Percentiles rank a stretch among this genome's conserved stretches.
phyloP scores from a whole-genome alignment of 805 yeast species.

The Torulaspora gathmanii region DNA sequence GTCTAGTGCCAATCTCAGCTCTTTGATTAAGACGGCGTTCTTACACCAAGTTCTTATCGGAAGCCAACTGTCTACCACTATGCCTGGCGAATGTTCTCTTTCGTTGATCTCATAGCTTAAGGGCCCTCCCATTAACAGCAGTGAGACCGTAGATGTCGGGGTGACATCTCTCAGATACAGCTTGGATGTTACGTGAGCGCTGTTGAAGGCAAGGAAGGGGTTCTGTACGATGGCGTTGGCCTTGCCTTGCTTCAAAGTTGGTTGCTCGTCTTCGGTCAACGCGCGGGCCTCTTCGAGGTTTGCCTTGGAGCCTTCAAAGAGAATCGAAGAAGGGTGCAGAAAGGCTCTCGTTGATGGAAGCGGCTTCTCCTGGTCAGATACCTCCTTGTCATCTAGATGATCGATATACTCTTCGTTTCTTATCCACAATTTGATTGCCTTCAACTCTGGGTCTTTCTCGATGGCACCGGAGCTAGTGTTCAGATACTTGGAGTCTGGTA shows the following conservation, averaged over 20 bases:
- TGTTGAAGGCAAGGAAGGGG: constrained; percentile 59
- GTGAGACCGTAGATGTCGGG: constrained; percentile 67
- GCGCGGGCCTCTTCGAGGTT: constrained; percentile 27
- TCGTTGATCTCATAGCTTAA: constrained; percentile 51
- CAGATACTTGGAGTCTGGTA: constrained; percentile 74
- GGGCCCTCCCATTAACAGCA: constrained; percentile 77
- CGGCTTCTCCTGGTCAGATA: constrained; percentile 2
- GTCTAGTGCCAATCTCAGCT: constrained; percentile 63
- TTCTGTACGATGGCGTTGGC: constrained; percentile 40
- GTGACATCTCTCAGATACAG: constrained; percentile 71
- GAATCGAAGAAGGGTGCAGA: constrained; percentile 78
- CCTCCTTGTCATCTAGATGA: constrained; percentile 18
- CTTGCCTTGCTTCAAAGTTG: constrained; percentile 24
- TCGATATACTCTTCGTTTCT: constrained; percentile 53
- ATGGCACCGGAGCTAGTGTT: constrained; percentile 73
- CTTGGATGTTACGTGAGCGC: constrained; percentile 61
- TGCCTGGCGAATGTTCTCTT: constrained; percentile 66
- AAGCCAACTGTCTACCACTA: constrained; percentile 82
- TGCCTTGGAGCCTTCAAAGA: constrained; percentile 47
- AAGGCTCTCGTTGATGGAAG: constrained; percentile 69
- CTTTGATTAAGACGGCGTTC: constrained; percentile 78
- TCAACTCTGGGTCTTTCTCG: constrained; percentile 80
- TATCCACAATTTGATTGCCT: constrained; percentile 65
- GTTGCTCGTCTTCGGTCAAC: constrained; percentile 16
- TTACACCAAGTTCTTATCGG: constrained; percentile 92